These are phyloP conservation scores for Carex arenaria DNA, from an alignment of 202 grass and related monocot species.

Conservation along the genomic window DNA sequence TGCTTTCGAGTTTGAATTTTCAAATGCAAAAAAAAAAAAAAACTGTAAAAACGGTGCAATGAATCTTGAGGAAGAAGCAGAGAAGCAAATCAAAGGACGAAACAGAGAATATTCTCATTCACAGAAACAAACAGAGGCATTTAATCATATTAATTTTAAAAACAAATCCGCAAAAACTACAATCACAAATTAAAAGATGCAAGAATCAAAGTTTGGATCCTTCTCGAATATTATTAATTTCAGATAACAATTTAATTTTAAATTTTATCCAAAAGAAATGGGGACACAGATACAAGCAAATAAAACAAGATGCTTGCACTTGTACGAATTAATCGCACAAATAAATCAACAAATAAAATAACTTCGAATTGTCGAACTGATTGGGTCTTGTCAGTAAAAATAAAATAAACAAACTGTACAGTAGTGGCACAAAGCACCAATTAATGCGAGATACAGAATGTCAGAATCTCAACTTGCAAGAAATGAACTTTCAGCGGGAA, in stretches of 20 bases:
- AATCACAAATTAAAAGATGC: conserved; percentile 7
- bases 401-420: not conserved
- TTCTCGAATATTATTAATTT: not conserved
- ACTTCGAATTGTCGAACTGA: not conserved
- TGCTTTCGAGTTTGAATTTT: conserved; percentile 10
- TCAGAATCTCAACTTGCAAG: not conserved
- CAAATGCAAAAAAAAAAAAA: not conserved
- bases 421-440: not conserved
- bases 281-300: not conserved
- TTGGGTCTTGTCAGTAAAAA: not conserved
- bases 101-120: conserved; percentile 7
- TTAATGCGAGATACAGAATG: not conserved
- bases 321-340: not conserved
- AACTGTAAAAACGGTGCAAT: not conserved
- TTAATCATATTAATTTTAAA: not conserved
- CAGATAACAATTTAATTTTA: not conserved
- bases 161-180: not conserved
- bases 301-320: not conserved
- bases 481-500: not conserved
- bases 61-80: not conserved
- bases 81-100: conserved; percentile 27
- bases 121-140: not conserved
- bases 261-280: not conserved
- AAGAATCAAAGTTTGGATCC: not conserved
- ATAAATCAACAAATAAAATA: not conserved